A percentile compares a stretch with the other conserved stretches of the same genome.
Evolutionary conservation across 2,329 filamentous ascomycete genomes (phyloP).

Genomic region (Aureobasidium sp.): DNA sequence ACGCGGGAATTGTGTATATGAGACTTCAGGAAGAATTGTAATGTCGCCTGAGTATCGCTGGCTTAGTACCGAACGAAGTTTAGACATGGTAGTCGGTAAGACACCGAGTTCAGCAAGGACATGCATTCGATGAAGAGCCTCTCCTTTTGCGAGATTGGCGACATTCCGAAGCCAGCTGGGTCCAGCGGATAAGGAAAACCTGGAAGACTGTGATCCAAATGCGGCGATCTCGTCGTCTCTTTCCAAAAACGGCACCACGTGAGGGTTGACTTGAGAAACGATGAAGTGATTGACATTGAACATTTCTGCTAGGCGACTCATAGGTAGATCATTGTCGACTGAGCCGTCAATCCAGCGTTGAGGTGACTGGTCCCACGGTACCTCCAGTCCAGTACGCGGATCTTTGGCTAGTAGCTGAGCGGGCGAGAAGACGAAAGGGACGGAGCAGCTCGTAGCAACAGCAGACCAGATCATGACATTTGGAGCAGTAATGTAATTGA

Average conservation of each 20-base stretch:
- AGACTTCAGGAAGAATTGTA: slow-evolving; percentile 79
- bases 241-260: slow-evolving; percentile 77
- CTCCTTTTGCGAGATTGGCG: slow-evolving; percentile 67
- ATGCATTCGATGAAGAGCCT: slow-evolving; percentile 72
- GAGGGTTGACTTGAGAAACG: slow-evolving; percentile 92
- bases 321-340: slow-evolving; percentile 88
- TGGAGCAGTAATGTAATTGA: slow-evolving; percentile 90
- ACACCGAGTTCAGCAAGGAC: slow-evolving; percentile 73
- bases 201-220: slow-evolving; percentile 27
- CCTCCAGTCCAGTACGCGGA: slow-evolving; percentile 65
- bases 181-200: slow-evolving; percentile 35
- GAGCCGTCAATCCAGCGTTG: slow-evolving; percentile 91
- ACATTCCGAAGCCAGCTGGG: slow-evolving; percentile 58
- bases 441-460: slow-evolving; percentile 90
- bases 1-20: slow-evolving; percentile 63
- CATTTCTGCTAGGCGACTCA: slow-evolving; percentile 84
- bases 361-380: slow-evolving; percentile 78
- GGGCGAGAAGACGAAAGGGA: slow-evolving; percentile 77
- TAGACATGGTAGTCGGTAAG: slow-evolving; percentile 66
- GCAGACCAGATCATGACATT: slow-evolving; percentile 96
- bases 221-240: slow-evolving; percentile 53
- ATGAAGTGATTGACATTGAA: slow-evolving; percentile 99
- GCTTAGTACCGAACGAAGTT: slow-evolving; percentile 66
- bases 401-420: slow-evolving; percentile 78
- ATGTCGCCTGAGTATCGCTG: slow-evolving; percentile 94